Evolutionary conservation across 1,284 basidiomycete genomes (phyloP).

Genomic region (Pseudozyma sp.): DNA sequence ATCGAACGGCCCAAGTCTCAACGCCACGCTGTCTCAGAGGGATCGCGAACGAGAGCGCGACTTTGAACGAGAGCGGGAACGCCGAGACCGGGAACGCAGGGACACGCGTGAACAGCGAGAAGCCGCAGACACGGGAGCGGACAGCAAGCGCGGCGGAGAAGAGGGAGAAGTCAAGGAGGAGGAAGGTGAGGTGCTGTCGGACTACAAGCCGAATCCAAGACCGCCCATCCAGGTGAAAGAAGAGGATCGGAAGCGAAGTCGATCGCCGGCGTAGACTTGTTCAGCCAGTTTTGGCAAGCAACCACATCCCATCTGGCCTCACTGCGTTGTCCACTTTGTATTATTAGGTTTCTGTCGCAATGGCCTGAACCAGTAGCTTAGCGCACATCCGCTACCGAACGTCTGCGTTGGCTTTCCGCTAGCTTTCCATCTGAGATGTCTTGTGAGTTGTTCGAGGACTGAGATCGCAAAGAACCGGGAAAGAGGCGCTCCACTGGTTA

Average conservation of each 20-base stretch:
- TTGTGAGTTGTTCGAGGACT: too few species aligned
- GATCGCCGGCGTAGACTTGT: conserved; percentile 30
- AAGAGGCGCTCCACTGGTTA: too few species aligned
- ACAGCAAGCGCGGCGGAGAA: conserved; percentile 24
- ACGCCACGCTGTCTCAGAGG: conserved; percentile 18
- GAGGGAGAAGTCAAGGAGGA: conserved; percentile 38
- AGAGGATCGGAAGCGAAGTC: conserved; percentile 47
- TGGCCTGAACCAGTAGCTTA: too few species aligned
- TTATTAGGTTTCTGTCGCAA: too few species aligned
- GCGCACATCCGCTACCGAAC: too few species aligned
- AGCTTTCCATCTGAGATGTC: too few species aligned
- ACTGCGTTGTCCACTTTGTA: too few species aligned
- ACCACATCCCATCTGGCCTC: too few species aligned
- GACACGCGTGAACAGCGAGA: conserved; percentile 44
- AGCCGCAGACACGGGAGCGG: conserved; percentile 11
- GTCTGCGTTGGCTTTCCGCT: too few species aligned
- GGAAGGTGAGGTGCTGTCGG: conserved; percentile 36
- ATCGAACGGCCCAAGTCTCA: conserved; percentile 5
- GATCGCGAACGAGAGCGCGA: conserved; percentile 52
- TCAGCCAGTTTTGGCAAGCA: neutral
- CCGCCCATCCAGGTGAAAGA: conserved; percentile 26
- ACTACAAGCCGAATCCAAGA: conserved; percentile 13
- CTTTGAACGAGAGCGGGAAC: conserved; percentile 42
- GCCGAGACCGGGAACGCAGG: conserved; percentile 47
- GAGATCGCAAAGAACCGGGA: too few species aligned